These are phyloP conservation scores for Colletotrichum euphorbiae DNA, from an alignment of 2,329 filamentous ascomycete genomes.

Conservation along the genomic window DNA sequence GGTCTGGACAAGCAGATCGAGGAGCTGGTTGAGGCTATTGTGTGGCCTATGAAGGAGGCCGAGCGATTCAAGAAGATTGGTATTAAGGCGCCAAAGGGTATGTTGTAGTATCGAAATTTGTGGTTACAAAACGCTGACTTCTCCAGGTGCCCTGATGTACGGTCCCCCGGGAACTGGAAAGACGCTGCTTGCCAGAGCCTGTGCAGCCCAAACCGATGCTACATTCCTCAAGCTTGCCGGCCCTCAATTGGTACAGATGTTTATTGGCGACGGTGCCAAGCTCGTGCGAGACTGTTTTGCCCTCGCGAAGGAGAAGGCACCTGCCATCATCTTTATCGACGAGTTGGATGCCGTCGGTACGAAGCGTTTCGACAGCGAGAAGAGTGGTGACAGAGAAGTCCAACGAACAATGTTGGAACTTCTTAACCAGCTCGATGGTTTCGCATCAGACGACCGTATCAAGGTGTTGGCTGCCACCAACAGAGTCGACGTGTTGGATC, in stretches of 20 bases:
- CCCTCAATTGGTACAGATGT: constrained; percentile 99
- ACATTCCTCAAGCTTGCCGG: constrained; percentile 99
- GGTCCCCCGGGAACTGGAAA: constrained; percentile 92
- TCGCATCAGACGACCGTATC: constrained; percentile 95
- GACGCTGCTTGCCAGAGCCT: constrained; percentile 92
- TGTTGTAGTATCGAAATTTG: constrained; percentile 42
- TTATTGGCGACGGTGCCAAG: constrained; percentile 98
- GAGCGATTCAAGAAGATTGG: constrained; percentile 99
- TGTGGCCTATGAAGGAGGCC: constrained; percentile 99
- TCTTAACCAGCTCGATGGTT: constrained; percentile 97
- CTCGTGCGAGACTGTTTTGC: constrained; percentile 98
- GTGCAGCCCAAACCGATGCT: constrained; percentile 96
- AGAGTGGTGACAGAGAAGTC: constrained; percentile 96
- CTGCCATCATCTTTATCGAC: constrained; percentile 99
- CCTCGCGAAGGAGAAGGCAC: constrained; percentile 97
- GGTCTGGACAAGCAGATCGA: constrained; percentile 99
- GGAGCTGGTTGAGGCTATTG: constrained; percentile 96
- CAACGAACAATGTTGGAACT: constrained; percentile 99
- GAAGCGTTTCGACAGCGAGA: constrained; percentile 98
- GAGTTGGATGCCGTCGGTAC: constrained; percentile 98
- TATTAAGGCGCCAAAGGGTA: constrained; percentile 99
- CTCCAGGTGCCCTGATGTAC: constrained; percentile 93
- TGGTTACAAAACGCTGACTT: constrained; percentile 11
- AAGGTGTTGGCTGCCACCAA: constrained; percentile 97
- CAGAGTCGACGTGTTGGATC: constrained; percentile 92